A percentile compares a stretch with the other conserved stretches of the same genome.
Evolutionary conservation across 2,329 filamentous ascomycete species (phyloP).

Genomic region (Xylariaceae sp.): DNA sequence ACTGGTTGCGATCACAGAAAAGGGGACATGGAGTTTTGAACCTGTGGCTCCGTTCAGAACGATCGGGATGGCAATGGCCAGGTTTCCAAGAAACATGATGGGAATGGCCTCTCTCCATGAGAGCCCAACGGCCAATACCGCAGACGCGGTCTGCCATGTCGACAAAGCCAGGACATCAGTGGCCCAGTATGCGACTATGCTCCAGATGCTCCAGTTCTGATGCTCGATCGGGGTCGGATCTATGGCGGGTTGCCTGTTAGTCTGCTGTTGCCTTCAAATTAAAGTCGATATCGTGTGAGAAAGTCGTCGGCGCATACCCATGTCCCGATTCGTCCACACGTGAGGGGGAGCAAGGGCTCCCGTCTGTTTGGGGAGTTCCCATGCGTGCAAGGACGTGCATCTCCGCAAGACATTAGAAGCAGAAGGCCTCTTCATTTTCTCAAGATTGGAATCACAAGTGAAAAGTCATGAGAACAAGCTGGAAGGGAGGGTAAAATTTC

Average conservation of each 20-base stretch:
- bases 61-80: slow-evolving; percentile 52
- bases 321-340: slow-evolving; percentile 38
- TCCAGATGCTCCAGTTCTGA: slow-evolving; percentile 37
- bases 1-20: slow-evolving; percentile 41
- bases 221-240: slow-evolving; percentile 35
- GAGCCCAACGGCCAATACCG: slow-evolving; percentile 34
- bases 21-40: slow-evolving; percentile 43
- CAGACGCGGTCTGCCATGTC: slow-evolving; percentile 34
- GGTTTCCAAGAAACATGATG: slow-evolving; percentile 52
- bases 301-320: slow-evolving; percentile 26
- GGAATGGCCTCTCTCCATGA: slow-evolving; percentile 34
- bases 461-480: not conserved
- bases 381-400: slow-evolving; percentile 38
- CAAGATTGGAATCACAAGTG: not conserved
- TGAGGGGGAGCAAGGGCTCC: slow-evolving; percentile 42
- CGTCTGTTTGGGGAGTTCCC: slow-evolving; percentile 45
- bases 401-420: slow-evolving; percentile 33
- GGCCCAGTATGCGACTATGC: slow-evolving; percentile 35
- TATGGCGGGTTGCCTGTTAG: slow-evolving; percentile 20
- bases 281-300: not conserved
- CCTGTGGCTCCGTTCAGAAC: slow-evolving; percentile 46
- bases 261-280: not conserved
- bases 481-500: not conserved
- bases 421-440: slow-evolving; percentile 23
- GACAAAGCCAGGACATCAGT: slow-evolving; percentile 34